Percentiles rank a stretch among this genome's conserved stretches.
These are phyloP conservation scores for Hypocrella siamensis DNA, from an alignment of 2,329 filamentous ascomycete species.

Conservation along the genomic window DNA sequence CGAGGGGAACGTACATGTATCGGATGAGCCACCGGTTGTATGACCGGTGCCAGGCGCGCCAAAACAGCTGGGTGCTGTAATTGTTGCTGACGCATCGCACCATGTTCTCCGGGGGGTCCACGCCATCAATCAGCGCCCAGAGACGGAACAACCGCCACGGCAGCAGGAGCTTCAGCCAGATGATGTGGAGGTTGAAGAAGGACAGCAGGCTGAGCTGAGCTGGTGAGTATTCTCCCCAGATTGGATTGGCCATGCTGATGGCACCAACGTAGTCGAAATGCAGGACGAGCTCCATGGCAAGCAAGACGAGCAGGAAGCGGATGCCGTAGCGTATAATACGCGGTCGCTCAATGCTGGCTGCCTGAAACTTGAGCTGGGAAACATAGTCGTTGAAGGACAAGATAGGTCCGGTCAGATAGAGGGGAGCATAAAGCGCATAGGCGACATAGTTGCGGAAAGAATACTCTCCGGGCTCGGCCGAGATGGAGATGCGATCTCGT, in stretches of 20 bases:
- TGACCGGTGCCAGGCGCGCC: constrained; percentile 89
- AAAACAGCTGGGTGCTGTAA: constrained; percentile 80
- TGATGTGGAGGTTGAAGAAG: constrained; percentile 91
- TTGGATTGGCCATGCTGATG: constrained; percentile 65
- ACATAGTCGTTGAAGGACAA: constrained; percentile 98
- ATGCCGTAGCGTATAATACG: constrained; percentile 71
- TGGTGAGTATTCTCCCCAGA: constrained; percentile 73
- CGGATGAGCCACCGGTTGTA: constrained; percentile 92
- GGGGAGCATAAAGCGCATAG: constrained; percentile 78
- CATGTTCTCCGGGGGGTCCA: constrained; percentile 98
- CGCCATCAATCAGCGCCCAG: constrained; percentile 80
- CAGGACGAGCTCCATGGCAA: constrained; percentile 81
- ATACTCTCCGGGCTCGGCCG: constrained; percentile 57
- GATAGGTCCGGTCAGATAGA: constrained; percentile 88
- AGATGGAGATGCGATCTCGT: constrained; percentile 64
- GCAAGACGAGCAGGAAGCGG: constrained; percentile 63
- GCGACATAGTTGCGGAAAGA: constrained; percentile 76
- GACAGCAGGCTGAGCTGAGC: constrained; percentile 80
- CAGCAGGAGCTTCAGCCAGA: constrained; percentile 93
- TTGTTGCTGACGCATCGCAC: constrained; percentile 92
- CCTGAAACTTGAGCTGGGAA: constrained; percentile 60
- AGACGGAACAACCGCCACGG: constrained; percentile 98
- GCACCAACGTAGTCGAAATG: constrained; percentile 91
- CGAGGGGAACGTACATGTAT: constrained; percentile 87
- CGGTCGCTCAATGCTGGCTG: constrained; percentile 50